Evolutionary conservation across 2,329 filamentous ascomycete genomes (phyloP).

Genomic region (Biscogniauxia sp.): DNA sequence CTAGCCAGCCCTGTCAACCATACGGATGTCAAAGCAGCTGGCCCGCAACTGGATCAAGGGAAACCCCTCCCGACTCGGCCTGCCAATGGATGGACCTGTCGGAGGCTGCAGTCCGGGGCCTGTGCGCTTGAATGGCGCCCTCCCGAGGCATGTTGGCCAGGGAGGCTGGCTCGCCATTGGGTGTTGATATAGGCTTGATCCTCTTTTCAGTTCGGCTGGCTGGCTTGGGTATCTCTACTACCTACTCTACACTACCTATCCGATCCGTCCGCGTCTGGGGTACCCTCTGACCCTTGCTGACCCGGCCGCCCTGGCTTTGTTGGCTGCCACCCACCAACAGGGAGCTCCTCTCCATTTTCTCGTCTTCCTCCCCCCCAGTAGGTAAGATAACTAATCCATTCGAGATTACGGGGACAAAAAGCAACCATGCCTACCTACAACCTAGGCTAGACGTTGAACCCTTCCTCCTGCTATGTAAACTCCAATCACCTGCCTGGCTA

Average conservation of each 20-base stretch:
- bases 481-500: conserved; percentile 3
- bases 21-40: not conserved
- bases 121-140: conserved; percentile 15
- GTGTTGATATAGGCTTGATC: conserved; percentile 16
- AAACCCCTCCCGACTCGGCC: conserved; percentile 15
- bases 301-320: conserved; percentile 11
- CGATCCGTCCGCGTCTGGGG: conserved; percentile 25
- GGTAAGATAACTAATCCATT: not conserved
- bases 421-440: not conserved
- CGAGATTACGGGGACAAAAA: not conserved
- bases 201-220: conserved; percentile 20
- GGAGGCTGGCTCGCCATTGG: conserved; percentile 16
- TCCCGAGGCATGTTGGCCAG: not conserved
- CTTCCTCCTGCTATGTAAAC: conserved; percentile 5
- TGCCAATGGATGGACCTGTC: conserved; percentile 18
- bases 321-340: conserved; percentile 7
- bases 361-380: not conserved
- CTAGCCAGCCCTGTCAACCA: not conserved
- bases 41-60: conserved; percentile 1
- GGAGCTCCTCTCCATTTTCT: conserved; percentile 4
- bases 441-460: not conserved
- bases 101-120: conserved; percentile 19
- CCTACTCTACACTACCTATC: conserved; percentile 18
- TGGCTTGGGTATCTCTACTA: conserved; percentile 7
- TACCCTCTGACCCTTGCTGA: conserved; percentile 14